These are phyloP conservation scores for Zanthoxylum bungeanum DNA, from an alignment of 345 rosid species.

Conservation along the genomic window DNA sequence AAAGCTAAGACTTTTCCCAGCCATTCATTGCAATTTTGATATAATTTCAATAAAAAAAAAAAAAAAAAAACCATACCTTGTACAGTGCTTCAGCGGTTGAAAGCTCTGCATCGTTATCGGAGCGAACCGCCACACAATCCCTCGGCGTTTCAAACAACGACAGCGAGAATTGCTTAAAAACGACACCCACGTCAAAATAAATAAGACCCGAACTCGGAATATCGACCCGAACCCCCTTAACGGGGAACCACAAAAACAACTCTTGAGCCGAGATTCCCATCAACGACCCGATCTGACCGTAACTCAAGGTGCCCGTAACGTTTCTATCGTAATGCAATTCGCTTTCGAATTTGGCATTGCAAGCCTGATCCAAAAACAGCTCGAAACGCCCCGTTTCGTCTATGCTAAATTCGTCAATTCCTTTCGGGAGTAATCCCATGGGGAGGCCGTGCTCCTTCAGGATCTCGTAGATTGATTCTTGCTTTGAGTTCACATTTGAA, in stretches of 20 bases:
- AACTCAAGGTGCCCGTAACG: slow-evolving; percentile 61
- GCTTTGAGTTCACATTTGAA: slow-evolving; percentile 15
- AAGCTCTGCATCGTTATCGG: slow-evolving; percentile 11
- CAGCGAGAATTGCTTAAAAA: slow-evolving; percentile 74
- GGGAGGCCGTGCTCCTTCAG: slow-evolving; percentile 65
- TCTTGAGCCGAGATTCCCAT: slow-evolving; percentile 86
- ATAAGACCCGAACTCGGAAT: slow-evolving; percentile 85
- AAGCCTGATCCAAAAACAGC: slow-evolving; percentile 67
- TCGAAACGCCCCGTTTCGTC: slow-evolving; percentile 64
- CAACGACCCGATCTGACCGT: slow-evolving; percentile 55
- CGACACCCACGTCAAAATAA: slow-evolving; percentile 86
- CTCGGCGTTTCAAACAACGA: slow-evolving; percentile 83
- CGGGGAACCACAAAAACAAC: slow-evolving; percentile 87
- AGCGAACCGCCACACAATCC: slow-evolving; percentile 53
- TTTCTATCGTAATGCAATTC: slow-evolving; percentile 76
- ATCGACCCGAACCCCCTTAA: slow-evolving; percentile 77
- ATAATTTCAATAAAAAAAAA: background rate
- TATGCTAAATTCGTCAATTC: slow-evolving; percentile 48
- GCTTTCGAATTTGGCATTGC: slow-evolving; percentile 85
- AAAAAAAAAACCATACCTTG: slow-evolving; percentile 31
- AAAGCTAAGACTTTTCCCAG: background rate
- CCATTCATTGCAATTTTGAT: background rate
- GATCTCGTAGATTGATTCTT: slow-evolving; percentile 55
- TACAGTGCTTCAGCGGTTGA: slow-evolving; percentile 24
- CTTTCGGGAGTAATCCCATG: slow-evolving; percentile 78